phyloP scores from a whole-genome alignment of 73 alveolate genomes.

The Paraurostyla sp. region DNA sequence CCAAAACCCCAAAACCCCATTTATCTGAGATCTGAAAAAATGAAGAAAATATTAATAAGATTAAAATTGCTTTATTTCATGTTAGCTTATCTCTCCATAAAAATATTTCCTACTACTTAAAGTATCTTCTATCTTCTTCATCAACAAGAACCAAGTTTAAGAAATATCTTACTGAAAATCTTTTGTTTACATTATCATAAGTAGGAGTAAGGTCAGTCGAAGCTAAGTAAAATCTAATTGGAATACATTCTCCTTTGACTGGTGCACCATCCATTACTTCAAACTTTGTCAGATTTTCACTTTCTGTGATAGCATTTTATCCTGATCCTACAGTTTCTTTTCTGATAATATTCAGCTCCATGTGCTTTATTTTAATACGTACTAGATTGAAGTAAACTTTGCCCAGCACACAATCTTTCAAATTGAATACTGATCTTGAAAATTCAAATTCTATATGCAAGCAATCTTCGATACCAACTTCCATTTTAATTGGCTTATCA shows the following conservation, averaged over 20 bases:
- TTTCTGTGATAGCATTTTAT: slow-evolving; percentile 84
- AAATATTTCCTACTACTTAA: slow-evolving; percentile 86
- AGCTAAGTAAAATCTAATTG: slow-evolving; percentile 96
- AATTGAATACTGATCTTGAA: slow-evolving; percentile 92
- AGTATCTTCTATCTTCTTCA: slow-evolving; percentile 97
- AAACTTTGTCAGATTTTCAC: slow-evolving; percentile 94
- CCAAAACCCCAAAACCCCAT: no score
- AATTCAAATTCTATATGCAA: slow-evolving; percentile 99
- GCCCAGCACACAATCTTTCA: slow-evolving; percentile 97
- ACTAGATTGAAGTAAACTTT: slow-evolving; percentile 98
- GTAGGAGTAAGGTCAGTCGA: slow-evolving; percentile 99
- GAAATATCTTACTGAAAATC: slow-evolving; percentile 93
- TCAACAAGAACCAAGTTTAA: slow-evolving; percentile 98
- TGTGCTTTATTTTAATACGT: slow-evolving; percentile 98
- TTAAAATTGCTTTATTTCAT: no score
- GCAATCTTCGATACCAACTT: slow-evolving; percentile 99
- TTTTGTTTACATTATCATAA: slow-evolving; percentile 89
- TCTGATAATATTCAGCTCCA: slow-evolving; percentile 98
- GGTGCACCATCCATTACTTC: slow-evolving; percentile 99
- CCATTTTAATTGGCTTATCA: slow-evolving; percentile 90
- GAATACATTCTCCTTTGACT: slow-evolving; percentile 96
- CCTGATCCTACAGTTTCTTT: slow-evolving; percentile 91
- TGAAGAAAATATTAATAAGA: no score
- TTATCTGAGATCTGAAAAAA: no score
- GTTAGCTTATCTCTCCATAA: slow-evolving; percentile 76